These are phyloP conservation scores for Cyberlindnera euphorbiiphila DNA, from an alignment of 805 yeast species.

Conservation along the genomic window DNA sequence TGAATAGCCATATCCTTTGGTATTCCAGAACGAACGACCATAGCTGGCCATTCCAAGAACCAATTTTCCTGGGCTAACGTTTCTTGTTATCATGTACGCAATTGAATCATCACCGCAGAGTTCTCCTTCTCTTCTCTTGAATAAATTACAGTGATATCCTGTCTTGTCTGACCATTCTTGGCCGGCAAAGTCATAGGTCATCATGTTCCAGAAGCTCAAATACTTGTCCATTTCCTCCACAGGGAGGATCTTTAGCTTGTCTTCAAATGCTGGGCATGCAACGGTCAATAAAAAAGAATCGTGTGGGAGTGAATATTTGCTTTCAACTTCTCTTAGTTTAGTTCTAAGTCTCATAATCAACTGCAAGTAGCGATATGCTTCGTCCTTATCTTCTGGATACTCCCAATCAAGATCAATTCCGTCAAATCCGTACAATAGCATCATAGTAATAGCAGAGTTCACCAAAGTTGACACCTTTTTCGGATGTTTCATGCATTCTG, in stretches of 20 bases:
- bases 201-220: slow-evolving; percentile 74
- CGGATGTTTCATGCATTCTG: slow-evolving; percentile 37
- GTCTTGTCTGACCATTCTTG: slow-evolving; percentile 60
- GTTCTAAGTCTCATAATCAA: slow-evolving; percentile 40
- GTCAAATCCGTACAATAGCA: slow-evolving; percentile 64
- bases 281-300: slow-evolving; percentile 50
- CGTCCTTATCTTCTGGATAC: slow-evolving; percentile 52
- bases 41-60: slow-evolving; percentile 86
- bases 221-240: slow-evolving; percentile 52
- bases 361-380: slow-evolving; percentile 41
- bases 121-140: slow-evolving; percentile 30
- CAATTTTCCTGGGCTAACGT: slow-evolving; percentile 48
- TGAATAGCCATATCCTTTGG: slow-evolving; percentile 37
- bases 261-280: slow-evolving; percentile 70
- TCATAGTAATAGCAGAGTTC: slow-evolving; percentile 40
- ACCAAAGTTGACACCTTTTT: slow-evolving; percentile 44
- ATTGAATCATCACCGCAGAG: slow-evolving; percentile 50
- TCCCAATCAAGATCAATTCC: slow-evolving; percentile 97
- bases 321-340: slow-evolving; percentile 39
- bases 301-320: slow-evolving; percentile 18
- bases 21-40: slow-evolving; percentile 55
- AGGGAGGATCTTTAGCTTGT: slow-evolving; percentile 40
- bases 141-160: slow-evolving; percentile 70
- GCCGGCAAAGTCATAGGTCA: slow-evolving; percentile 90
- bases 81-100: slow-evolving; percentile 35